Conservation (phyloP, 2,329 filamentous ascomycete genomes). For the Hymenoscyphus fructigenus region DNA sequence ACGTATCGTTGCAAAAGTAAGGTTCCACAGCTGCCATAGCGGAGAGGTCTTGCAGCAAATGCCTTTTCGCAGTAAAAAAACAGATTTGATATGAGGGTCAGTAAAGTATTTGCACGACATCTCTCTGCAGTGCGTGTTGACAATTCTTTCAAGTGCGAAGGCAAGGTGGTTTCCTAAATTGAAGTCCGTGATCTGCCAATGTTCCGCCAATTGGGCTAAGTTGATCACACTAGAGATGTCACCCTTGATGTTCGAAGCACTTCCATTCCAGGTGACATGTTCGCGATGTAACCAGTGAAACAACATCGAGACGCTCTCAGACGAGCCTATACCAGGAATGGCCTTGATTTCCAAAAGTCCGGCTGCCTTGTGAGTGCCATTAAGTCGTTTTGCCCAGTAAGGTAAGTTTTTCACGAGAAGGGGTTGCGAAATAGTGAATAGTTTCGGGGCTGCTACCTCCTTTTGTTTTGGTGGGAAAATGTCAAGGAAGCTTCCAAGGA, state of each 20-base stretch:
- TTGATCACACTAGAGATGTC: neutral
- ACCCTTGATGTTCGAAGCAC: neutral
- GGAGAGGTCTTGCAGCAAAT: neutral
- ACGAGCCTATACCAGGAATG: neutral
- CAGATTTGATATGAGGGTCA: neutral
- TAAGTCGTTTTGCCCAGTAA: neutral
- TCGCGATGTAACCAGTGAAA: neutral
- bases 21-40: neutral
- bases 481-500: neutral
- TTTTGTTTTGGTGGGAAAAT: neutral
- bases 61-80: neutral
- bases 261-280: neutral
- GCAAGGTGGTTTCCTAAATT: neutral
- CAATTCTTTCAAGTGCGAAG: neutral
- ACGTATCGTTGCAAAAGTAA: neutral
- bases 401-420: neutral
- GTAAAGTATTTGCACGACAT: neutral
- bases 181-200: neutral
- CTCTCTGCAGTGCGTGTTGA: neutral
- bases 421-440: neutral
- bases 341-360: neutral
- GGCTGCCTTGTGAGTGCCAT: neutral
- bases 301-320: neutral
- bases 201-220: neutral
- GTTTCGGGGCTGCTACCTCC: neutral